A percentile compares a stretch with the other conserved stretches of the same genome.
phyloP scores from a whole-genome alignment of 1,284 basidiomycete genomes.

The Marasmius sp. region DNA sequence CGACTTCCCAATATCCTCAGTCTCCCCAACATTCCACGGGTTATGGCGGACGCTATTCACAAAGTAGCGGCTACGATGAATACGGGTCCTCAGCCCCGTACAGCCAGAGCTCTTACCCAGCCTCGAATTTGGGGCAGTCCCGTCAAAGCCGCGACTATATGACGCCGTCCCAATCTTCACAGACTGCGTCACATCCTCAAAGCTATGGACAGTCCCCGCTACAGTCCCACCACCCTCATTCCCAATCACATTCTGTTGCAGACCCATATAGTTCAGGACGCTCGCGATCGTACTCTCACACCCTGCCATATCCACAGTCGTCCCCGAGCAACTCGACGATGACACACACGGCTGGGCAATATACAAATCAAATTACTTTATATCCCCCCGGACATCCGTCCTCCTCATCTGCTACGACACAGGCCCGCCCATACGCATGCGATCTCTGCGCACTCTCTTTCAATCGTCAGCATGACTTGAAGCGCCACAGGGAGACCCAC shows the following conservation, averaged over 20 bases:
- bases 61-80: background rate
- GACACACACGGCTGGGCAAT: constrained; percentile 13
- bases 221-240: too few relatives aligned
- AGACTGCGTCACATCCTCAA: background rate
- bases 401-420: constrained; percentile 64
- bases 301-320: constrained; percentile 12
- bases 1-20: constrained; percentile 7
- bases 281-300: constrained; percentile 25
- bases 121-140: background rate
- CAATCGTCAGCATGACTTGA: constrained; percentile 79
- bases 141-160: constrained; percentile 7
- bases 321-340: background rate
- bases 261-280: constrained; percentile 10
- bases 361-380: constrained; percentile 27
- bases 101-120: constrained; percentile 3
- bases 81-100: constrained; percentile 8
- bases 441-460: constrained; percentile 80
- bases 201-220: background rate
- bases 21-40: background rate
- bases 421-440: constrained; percentile 70
- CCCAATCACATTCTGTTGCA: constrained; percentile 5
- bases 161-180: constrained; percentile 5
- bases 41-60: constrained; percentile 9
- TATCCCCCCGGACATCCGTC: constrained; percentile 34
- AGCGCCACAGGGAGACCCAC: constrained; percentile 78